Evolutionary conservation across 495 filamentous ascomycete genomes (phyloP).

Genomic region (Daldinia grandis): DNA sequence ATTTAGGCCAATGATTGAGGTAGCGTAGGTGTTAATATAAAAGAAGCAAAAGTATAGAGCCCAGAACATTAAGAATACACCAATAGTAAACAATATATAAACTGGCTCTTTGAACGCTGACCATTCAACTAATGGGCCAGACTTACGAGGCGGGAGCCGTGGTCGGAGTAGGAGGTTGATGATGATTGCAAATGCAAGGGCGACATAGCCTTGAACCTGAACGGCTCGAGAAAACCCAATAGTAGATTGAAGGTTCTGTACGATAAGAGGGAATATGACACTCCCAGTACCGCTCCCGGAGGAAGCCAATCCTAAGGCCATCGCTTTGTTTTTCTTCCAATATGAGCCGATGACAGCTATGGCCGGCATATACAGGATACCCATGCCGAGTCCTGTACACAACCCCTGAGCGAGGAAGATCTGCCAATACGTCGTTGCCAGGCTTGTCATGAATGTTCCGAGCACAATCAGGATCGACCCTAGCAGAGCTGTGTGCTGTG

Average conservation of each 20-base stretch:
- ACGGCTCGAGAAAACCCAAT: conserved; percentile 46
- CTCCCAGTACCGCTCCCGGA: conserved; percentile 69
- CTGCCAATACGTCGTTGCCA: conserved; percentile 72
- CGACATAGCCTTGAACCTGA: conserved; percentile 42
- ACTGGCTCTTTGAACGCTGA: conserved; percentile 45
- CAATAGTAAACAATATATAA: conserved; percentile 41
- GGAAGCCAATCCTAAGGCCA: conserved; percentile 71
- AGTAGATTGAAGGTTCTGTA: background rate
- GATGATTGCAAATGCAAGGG: conserved; percentile 46
- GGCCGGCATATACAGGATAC: conserved; percentile 74
- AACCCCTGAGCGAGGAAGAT: conserved; percentile 83
- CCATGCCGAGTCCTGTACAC: conserved; percentile 76
- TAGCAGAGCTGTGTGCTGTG: conserved; percentile 62
- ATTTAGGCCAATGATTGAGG: conserved; percentile 21
- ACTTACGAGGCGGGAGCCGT: conserved; percentile 43
- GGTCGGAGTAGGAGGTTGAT: conserved; percentile 48
- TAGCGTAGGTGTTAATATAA: conserved; percentile 61
- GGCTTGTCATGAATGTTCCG: conserved; percentile 74
- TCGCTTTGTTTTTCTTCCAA: conserved; percentile 69
- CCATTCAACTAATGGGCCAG: conserved; percentile 42
- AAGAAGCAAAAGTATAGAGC: conserved; percentile 75
- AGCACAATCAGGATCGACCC: conserved; percentile 72
- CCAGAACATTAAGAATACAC: conserved; percentile 59
- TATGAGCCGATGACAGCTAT: conserved; percentile 76
- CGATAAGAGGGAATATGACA: conserved; percentile 57